Evolutionary conservation across 2,329 filamentous ascomycete genomes (phyloP), one percentile per base, ranked within the genome.

Genomic region (Penicillium sp.): DNA sequence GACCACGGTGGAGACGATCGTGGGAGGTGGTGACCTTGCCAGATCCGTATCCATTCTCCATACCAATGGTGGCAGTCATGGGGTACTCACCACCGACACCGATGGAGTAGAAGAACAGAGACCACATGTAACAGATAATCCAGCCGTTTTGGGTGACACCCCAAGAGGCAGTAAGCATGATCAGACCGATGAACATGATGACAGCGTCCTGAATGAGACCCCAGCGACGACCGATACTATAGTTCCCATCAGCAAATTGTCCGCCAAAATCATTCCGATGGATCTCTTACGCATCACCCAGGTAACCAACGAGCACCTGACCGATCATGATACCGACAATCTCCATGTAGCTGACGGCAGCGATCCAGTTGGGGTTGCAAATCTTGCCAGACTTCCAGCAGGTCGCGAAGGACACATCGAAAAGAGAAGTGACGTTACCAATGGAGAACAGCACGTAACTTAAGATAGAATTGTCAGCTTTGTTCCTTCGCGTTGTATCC

Each of bases 41-140:
- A 33, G 90, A 78, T 14, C 89, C 85, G 44, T 92, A 89, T 20
- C 90, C 88, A 69, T 92, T 90, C 75, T 96, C 91, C 85, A 97
- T 95, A 56, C 92, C 92, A 9, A 90, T 92, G 12, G 92, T 97
- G 25, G 92, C 92, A 33, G 93, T 97, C 82, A 97, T 97, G 60
- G 93, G 93, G 70, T 97, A 97, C 77, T 96, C 92, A 66, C 92
- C 92, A 58, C 71, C 72, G 46, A 83, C 80, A 67, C 81, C 81
- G 52, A 87, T 82, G 67, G 88, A 86, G 74, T 93, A 94, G 79
- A 97, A 89, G 81, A 96, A 96, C 26, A 97, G 83, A 37, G 90
- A 90, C 89, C 89, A 95, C 59, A 89, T 89, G 73, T 97, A 97
- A 82, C 92, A 96, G 71, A 97, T 95, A 58, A 97, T 89, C 92